Evolutionary conservation across 2,329 filamentous ascomycete species (phyloP).

Genomic region (Talaromyces sp.): DNA sequence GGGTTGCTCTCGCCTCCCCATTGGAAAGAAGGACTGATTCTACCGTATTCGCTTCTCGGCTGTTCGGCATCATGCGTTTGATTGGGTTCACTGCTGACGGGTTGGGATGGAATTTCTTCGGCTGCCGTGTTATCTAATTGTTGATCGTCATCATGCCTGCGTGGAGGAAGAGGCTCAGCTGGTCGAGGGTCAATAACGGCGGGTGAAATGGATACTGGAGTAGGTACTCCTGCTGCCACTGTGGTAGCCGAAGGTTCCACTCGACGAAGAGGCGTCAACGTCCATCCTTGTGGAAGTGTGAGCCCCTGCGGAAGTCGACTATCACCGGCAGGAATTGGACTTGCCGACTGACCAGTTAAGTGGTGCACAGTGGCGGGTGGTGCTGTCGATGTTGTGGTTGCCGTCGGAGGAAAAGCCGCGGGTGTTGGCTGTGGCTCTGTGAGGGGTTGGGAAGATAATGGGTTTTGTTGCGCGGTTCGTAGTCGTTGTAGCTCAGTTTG

Average conservation of each 20-base stretch:
- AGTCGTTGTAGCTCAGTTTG: constrained; percentile 66
- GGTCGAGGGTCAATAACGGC: constrained; percentile 7
- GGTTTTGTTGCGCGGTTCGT: constrained; percentile 48
- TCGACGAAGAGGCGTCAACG: constrained; percentile 45
- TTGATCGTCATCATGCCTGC: not conserved
- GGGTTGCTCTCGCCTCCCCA: not conserved
- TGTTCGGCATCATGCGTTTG: not conserved
- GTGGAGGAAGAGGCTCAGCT: not conserved
- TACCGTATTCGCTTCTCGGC: not conserved
- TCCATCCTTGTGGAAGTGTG: constrained; percentile 53
- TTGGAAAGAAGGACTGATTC: constrained; percentile 5
- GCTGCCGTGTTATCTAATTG: not conserved
- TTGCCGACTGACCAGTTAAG: constrained; percentile 26
- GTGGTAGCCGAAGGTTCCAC: constrained; percentile 19
- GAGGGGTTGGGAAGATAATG: constrained; percentile 7
- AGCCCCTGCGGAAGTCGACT: constrained; percentile 50
- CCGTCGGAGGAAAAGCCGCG: constrained; percentile 20
- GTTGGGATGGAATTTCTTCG: not conserved
- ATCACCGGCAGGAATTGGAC: constrained; percentile 42
- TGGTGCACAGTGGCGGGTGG: constrained; percentile 28
- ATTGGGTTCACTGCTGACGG: not conserved
- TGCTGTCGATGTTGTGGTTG: constrained; percentile 21
- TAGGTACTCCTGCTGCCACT: not conserved
- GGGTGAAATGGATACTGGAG: not conserved
- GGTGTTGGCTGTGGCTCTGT: constrained; percentile 12